Evolutionary conservation across 192 early-diverging fungal species (phyloP), one percentile per base, ranked within the genome.

Genomic region (Coemansia reversa): DNA sequence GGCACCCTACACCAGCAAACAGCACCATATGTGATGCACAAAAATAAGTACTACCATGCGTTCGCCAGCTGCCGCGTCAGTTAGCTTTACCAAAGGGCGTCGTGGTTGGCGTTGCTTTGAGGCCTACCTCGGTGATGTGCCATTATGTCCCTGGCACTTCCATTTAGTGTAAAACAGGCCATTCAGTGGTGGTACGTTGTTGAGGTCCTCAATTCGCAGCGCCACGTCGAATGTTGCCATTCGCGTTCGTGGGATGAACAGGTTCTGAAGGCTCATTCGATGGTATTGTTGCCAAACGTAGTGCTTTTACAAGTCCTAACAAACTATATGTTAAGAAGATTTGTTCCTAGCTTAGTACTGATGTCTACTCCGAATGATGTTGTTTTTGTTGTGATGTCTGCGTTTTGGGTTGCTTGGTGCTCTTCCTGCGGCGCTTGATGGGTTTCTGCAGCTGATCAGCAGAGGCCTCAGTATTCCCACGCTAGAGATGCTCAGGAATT

Each of bases 121-220:
- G 22, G 22, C 63, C 22, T 67, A 63, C 74, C 62, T 67, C 6
- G 74, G 54, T 48, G 79, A 62, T 4, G 74, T 60, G 50, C 79
- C 79, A 64, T 60, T 67, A 52, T 72, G 63, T 49, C 69, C 70
- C 67, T 81, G 79, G 61, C 62, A 76, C 57, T 75, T 86, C 91
- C 91, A 94, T 70, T 93, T 92, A 33, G 85, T 85, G 78, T 85
- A 91, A 66, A 91, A 95, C 51, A 88, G 76, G 2, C 93, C 93
- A 66, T 76, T 84, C 19, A 93, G 87, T 48, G 90, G 87, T 19
- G 93, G 93, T 33, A 95, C 84, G 70, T 91, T 91, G 67, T 85
- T 85, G 53, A 95, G 70, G 69, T 95, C 93, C 58, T 91, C 84
- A 20, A 94, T 78, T 28, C 84, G 57, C 58, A 89, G 77, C 27